phyloP scores from a whole-genome alignment of 805 yeast genomes.

The Saturnispora hagleri region DNA sequence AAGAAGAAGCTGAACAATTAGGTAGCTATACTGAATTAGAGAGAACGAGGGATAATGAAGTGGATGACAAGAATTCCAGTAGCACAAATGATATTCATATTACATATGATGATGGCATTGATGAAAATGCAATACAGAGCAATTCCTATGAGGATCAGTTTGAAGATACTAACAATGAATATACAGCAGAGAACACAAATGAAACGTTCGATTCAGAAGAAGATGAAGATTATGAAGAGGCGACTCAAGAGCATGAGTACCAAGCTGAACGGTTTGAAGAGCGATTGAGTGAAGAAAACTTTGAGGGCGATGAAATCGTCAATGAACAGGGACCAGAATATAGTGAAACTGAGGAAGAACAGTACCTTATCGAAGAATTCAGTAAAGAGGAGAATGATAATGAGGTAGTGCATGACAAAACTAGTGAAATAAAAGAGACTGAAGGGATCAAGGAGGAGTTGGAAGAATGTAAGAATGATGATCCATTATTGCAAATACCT shows the following conservation, averaged over 20 bases:
- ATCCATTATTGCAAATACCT: conserved; percentile 12
- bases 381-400: background rate
- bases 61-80: background rate
- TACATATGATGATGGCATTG: background rate
- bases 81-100: background rate
- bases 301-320: background rate
- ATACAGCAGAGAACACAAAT: background rate
- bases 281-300: background rate
- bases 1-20: conserved; percentile 9
- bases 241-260: background rate
- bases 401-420: background rate
- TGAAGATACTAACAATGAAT: conserved; percentile 4
- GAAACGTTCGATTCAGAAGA: conserved; percentile 6
- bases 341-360: conserved; percentile 2
- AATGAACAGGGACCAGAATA: background rate
- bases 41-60: conserved; percentile 1
- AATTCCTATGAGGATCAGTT: background rate
- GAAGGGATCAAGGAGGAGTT: conserved; percentile 1
- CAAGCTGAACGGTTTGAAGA: background rate
- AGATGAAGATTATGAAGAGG: background rate
- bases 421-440: background rate
- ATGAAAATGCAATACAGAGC: background rate
- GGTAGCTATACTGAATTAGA: background rate
- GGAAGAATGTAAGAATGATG: background rate
- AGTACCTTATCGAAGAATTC: background rate